Evolutionary conservation across 192 early-diverging fungal species (phyloP), one percentile per base, ranked within the genome.

Genomic region (Backusella macrospora): DNA sequence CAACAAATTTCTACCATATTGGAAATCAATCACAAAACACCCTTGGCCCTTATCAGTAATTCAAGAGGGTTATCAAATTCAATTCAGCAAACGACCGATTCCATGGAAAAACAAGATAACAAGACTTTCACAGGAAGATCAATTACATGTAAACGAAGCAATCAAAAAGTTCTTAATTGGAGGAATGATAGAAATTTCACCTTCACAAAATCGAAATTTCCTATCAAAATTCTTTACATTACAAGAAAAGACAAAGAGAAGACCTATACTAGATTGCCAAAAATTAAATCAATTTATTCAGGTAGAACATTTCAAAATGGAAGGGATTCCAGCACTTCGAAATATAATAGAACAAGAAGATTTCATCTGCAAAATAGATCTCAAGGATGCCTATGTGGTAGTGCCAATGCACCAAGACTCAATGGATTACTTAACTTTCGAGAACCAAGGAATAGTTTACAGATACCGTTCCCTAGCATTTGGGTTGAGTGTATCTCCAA

Each of bases 301-400:
- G 37, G n/a, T 55, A 9, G 55, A 76, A 47, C 74, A 76, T 18
- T 76, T 76, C 74, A 69, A 70, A 62, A 70, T 76, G 74, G 74
- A 76, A 48, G 74, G 74, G 18, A 21, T 76, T 14, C 74, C 74
- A 48, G 74, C 68, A 43, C 34, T 76, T 15, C 59, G 74, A 37
- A 59, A 76, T 3, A 59, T 70, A 23, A 70, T 76, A 14, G 74
- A 76, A 70, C 18, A 18, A 15, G 37, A 64, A 10, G 68, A 76
- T 38, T 76, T 46, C 21, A 68, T 74, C 2, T 66, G 62, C 63
- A 68, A 70, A 26, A 10, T 67, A 39, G 65, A 75, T 46, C 47
- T 68, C 1, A 55, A 55, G n/a, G 55, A 75, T 34, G 68, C 74
- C 3, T 76, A 76, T 45, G 62, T 64, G 16, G 67, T 76, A 1